Conservation (phyloP, 1,284 basidiomycete genomes). For the Marasmius tenuissimus region DNA sequence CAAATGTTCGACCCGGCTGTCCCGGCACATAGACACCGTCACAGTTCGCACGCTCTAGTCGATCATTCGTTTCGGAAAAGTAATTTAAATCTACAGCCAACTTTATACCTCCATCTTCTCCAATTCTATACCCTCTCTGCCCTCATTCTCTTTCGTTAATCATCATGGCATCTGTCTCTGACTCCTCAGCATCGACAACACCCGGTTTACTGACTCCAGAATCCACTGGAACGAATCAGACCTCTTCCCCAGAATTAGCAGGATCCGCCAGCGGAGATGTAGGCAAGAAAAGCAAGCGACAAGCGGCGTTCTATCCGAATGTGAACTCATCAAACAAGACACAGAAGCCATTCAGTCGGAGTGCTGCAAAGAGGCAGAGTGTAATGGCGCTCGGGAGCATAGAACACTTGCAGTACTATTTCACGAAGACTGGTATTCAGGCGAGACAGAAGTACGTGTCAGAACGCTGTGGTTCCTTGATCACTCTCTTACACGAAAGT, state of each 20-base stretch:
- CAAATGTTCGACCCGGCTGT: no score
- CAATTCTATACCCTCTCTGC: background rate
- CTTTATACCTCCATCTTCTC: background rate
- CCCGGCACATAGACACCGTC: no score
- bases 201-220: slow-evolving; percentile 6
- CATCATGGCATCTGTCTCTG: background rate
- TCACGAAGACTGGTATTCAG: slow-evolving; percentile 78
- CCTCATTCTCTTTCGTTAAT: background rate
- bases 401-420: slow-evolving; percentile 86
- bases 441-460: slow-evolving; percentile 68
- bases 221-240: slow-evolving; percentile 9
- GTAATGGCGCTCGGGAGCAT: slow-evolving; percentile 87
- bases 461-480: slow-evolving; percentile 9
- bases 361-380: slow-evolving; percentile 82
- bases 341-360: slow-evolving; percentile 80
- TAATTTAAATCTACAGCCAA: background rate
- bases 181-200: background rate
- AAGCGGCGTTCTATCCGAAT: slow-evolving; percentile 76
- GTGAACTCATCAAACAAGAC: slow-evolving; percentile 68
- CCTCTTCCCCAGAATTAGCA: slow-evolving; percentile 10
- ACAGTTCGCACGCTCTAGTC: no score
- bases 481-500: slow-evolving; percentile 8
- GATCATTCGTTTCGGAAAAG: background rate
- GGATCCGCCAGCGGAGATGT: slow-evolving; percentile 12
- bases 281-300: slow-evolving; percentile 50